A percentile compares a stretch with the other conserved stretches of the same genome.
These are phyloP conservation scores for Meyerozyma carpophila DNA, from an alignment of 1,139 yeast genomes.

Conservation along the genomic window DNA sequence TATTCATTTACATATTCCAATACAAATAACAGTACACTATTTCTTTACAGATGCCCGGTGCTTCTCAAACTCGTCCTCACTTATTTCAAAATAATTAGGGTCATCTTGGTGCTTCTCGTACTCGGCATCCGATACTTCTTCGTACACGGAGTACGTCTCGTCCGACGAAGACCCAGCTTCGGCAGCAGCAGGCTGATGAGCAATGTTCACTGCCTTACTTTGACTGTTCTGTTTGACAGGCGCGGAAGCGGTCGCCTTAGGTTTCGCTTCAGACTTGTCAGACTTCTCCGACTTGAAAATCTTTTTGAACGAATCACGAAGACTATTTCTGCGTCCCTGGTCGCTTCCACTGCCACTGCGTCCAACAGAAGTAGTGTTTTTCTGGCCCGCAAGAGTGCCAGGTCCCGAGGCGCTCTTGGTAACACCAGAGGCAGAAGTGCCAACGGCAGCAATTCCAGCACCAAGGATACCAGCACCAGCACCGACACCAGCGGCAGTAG, in stretches of 20 bases:
- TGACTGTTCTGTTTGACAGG: slow-evolving; percentile 3
- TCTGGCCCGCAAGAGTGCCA: slow-evolving; percentile 4
- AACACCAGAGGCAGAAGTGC: slow-evolving; percentile 2
- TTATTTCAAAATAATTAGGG: slow-evolving; percentile 47
- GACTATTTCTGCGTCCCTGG: slow-evolving; percentile 7
- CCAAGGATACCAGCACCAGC: slow-evolving; percentile 7
- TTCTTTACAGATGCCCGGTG: slow-evolving; percentile 7
- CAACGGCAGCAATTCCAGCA: slow-evolving; percentile 5
- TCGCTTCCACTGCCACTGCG: slow-evolving; percentile 6
- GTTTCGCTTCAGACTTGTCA: slow-evolving; percentile 2
- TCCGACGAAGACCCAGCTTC: slow-evolving; percentile 11
- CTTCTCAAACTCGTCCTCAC: slow-evolving; percentile 29
- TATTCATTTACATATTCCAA: too few relatives aligned
- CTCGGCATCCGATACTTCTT: slow-evolving; percentile 47
- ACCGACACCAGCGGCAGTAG: slow-evolving; percentile 5
- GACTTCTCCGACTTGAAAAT: slow-evolving; percentile 12
- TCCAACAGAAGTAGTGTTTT: slow-evolving; percentile 3
- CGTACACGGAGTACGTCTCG: slow-evolving; percentile 42
- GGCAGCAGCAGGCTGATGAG: slow-evolving; percentile 11
- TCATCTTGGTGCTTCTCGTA: slow-evolving; percentile 38
- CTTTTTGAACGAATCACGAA: slow-evolving; percentile 18
- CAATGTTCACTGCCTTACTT: slow-evolving; percentile 6
- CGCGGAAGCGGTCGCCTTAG: slow-evolving; percentile 3
- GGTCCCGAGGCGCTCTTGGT: slow-evolving; percentile 6
- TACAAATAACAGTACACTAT: background rate